phyloP scores from a whole-genome alignment of 371 early-diverging fungal species.

The Quaeritorhiza haematococci region DNA sequence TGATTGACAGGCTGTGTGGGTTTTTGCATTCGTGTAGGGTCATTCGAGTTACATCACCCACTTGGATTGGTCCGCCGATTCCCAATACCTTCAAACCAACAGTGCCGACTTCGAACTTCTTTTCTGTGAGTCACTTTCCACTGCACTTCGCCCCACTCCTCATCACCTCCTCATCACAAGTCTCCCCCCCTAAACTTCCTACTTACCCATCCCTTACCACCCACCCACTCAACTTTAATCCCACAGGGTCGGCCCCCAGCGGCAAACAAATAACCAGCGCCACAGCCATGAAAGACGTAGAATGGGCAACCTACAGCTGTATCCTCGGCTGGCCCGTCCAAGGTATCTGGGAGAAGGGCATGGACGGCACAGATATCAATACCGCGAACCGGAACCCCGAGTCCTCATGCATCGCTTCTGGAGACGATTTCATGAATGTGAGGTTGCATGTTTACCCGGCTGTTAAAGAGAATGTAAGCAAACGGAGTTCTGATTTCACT shows the following conservation, averaged over 20 bases:
- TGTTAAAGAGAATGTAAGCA: slow-evolving; percentile 8
- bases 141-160: no score
- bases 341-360: slow-evolving; percentile 18
- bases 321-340: slow-evolving; percentile 17
- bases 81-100: slow-evolving; percentile 18
- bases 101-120: slow-evolving; percentile 22
- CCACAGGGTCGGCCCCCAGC: background rate
- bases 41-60: slow-evolving; percentile 20
- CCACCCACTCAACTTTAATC: no score
- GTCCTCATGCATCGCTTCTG: slow-evolving; percentile 13
- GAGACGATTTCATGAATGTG: slow-evolving; percentile 19
- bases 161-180: background rate
- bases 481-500: background rate
- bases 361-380: slow-evolving; percentile 24
- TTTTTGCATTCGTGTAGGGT: no score
- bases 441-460: slow-evolving; percentile 16
- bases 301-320: slow-evolving; percentile 22
- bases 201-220: no score
- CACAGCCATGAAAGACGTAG: background rate
- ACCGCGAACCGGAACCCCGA: slow-evolving; percentile 10
- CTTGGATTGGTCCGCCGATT: slow-evolving; percentile 21
- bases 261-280: slow-evolving; percentile 9
- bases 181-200: background rate
- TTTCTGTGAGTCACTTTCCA: slow-evolving; percentile 5
- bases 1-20: no score